Conservation (phyloP, 2,329 filamentous ascomycete genomes). For the Grosmannia penicillata region DNA sequence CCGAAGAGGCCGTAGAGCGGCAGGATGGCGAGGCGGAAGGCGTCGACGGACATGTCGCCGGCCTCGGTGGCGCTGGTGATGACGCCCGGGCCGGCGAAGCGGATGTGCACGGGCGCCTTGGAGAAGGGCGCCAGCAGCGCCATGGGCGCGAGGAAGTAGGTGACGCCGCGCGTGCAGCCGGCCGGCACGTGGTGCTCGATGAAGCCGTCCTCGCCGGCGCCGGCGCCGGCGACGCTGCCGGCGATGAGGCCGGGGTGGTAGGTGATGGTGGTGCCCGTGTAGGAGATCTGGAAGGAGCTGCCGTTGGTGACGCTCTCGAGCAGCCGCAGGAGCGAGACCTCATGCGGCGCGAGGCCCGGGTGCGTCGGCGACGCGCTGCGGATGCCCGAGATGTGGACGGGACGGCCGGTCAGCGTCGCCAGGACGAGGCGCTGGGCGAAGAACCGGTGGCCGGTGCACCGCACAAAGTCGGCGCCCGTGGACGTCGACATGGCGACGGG, state of each 20-base stretch:
- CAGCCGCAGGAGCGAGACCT: conserved; percentile 89
- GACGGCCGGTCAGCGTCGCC: conserved; percentile 76
- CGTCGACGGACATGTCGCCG: conserved; percentile 84
- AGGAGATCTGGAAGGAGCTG: conserved; percentile 85
- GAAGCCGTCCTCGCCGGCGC: conserved; percentile 51
- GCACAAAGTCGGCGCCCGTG: conserved; percentile 15
- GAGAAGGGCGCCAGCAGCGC: conserved; percentile 87
- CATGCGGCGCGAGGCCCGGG: conserved; percentile 80
- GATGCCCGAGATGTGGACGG: conserved; percentile 88
- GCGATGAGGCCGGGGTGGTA: conserved; percentile 90
- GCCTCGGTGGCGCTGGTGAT: conserved; percentile 75
- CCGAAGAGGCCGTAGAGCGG: conserved; percentile 85
- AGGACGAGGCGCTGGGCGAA: conserved; percentile 77
- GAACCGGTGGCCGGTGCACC: conserved; percentile 72
- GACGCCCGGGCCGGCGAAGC: conserved; percentile 80
- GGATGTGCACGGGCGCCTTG: conserved; percentile 78
- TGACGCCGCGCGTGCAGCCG: conserved; percentile 64
- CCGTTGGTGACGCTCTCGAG: conserved; percentile 94
- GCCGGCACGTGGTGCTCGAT: conserved; percentile 69
- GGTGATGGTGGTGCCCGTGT: conserved; percentile 84
- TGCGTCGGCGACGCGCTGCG: conserved; percentile 72
- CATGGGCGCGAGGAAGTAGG: conserved; percentile 82
- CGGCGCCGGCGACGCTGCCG: conserved; percentile 62
- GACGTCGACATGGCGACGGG: conserved; percentile 3
- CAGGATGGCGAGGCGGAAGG: conserved; percentile 81